Evolutionary conservation across 768 basidiomycete species (phyloP).

Genomic region (Mycena venus): DNA sequence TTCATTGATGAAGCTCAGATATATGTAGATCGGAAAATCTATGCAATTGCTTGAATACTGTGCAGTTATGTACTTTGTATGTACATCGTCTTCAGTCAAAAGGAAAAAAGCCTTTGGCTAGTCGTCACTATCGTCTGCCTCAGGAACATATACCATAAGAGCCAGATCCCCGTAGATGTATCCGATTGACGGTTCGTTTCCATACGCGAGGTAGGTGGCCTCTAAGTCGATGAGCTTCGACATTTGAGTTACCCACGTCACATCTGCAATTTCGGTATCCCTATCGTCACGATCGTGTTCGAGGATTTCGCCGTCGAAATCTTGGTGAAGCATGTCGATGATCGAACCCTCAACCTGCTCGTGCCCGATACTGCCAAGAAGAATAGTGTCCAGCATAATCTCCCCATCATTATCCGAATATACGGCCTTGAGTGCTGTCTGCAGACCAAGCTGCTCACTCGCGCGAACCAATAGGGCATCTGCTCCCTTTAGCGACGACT

Average conservation of each 20-base stretch:
- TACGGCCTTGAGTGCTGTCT: constrained; percentile 35
- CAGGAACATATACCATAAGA: constrained; percentile 20
- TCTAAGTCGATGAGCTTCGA: constrained; percentile 16
- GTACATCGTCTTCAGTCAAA: not conserved
- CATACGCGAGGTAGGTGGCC: constrained; percentile 37
- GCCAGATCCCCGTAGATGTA: constrained; percentile 48
- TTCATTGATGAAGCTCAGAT: too few relatives aligned
- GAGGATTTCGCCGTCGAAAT: not conserved
- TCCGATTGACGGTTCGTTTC: constrained; percentile 37
- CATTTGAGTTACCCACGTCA: constrained; percentile 29
- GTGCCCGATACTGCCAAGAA: not conserved
- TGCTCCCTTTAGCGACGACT: constrained; percentile 42
- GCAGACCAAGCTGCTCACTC: constrained; percentile 34
- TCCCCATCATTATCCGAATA: not conserved
- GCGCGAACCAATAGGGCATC: constrained; percentile 42
- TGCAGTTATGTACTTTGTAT: too few relatives aligned
- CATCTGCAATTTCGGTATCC: constrained; percentile 19
- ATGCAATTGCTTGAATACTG: too few relatives aligned
- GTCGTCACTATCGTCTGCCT: constrained; percentile 6
- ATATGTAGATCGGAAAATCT: too few relatives aligned
- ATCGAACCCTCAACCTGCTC: not conserved
- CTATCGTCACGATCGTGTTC: not conserved
- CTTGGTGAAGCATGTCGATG: not conserved
- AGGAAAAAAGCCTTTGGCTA: not conserved
- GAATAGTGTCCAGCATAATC: not conserved